Base-by-base conservation (phyloP, 2,329 filamentous ascomycete species). In the Ceratocystis destructans region DNA sequence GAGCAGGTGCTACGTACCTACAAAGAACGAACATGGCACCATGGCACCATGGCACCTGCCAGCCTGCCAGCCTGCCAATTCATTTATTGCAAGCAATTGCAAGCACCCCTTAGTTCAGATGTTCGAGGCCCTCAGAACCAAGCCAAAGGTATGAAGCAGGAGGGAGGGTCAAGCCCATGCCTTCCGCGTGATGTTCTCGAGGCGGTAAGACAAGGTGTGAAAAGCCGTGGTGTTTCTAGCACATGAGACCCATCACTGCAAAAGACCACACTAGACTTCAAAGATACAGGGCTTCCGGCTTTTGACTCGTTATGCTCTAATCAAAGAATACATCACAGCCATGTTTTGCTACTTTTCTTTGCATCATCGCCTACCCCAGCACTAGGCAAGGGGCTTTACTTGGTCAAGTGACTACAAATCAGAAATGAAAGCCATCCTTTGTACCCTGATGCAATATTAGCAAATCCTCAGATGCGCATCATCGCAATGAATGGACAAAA, bases 401-500 rank as follows among this genome's bases (percentile, higher is more conserved):
- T 15, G 22, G 53, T 57, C 53, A 57, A 57, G 53, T 57, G 53
- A 57, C 53, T 57, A 57, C 53, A 28, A 41, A 17, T n/a, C 28
- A 57, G 53, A 57, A 57, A 57, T 57, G 53, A 57, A 57, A 41
- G 53, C 15, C 53, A 28, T 57, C 53, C 53, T 57, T 57, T 57
- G 25, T 57, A 57, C 53, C 53, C 28, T n/a, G 53, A n/a, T 3
- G 53, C 25, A 22, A 57, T 57, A 57, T 57, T 57, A 33, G 15
- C 28, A 31, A 57, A 17, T 41, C 12, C 37, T 15, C 20, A 3
- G 8, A 12, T 50, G 12, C 10, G 20, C 17, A 17, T 12, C 15
- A 15, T 31, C 28, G 12, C 37, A 41, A 41, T 41, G 37, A 41
- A 41, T 15, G 12, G 4, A 41, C 37, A 41, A 12, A 15, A 15